phyloP scores from a whole-genome alignment of 2,329 filamentous ascomycete species.

The Penicillium sp. region DNA sequence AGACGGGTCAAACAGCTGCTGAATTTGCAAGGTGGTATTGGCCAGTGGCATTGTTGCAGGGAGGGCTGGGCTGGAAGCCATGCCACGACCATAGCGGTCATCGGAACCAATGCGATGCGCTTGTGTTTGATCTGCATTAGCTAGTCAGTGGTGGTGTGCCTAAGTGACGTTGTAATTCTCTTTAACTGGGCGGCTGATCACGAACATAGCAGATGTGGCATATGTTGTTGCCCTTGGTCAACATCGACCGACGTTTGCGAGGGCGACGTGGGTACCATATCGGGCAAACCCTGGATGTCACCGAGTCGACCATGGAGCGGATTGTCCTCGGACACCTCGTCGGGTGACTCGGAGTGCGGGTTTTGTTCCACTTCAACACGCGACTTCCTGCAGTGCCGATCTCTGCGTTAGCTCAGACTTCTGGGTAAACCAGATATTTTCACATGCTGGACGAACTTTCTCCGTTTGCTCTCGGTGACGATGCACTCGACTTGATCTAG shows the following conservation, averaged over 20 bases:
- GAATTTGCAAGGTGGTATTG: constrained; percentile 37
- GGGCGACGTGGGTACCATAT: constrained; percentile 38
- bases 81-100: constrained; percentile 44
- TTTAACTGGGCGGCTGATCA: constrained; percentile 29
- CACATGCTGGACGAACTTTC: constrained; percentile 46
- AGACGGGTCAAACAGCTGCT: constrained; percentile 40
- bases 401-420: constrained; percentile 12
- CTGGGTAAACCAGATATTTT: background rate
- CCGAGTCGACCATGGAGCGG: constrained; percentile 27
- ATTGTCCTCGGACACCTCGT: constrained; percentile 37
- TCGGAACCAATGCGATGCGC: constrained; percentile 48
- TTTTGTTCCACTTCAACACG: constrained; percentile 39
- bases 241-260: constrained; percentile 49
- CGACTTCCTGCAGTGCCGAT: constrained; percentile 35
- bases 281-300: constrained; percentile 31
- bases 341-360: constrained; percentile 35
- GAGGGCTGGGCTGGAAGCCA: constrained; percentile 45
- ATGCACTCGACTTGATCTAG: constrained; percentile 53
- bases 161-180: no score
- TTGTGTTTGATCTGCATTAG: constrained; percentile 33
- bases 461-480: constrained; percentile 76
- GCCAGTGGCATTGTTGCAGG: constrained; percentile 38
- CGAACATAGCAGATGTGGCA: constrained; percentile 63
- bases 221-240: constrained; percentile 58
- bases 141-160: background rate